phyloP scores from a whole-genome alignment of 306 rosid genomes.

The Trifolium subterraneum region DNA sequence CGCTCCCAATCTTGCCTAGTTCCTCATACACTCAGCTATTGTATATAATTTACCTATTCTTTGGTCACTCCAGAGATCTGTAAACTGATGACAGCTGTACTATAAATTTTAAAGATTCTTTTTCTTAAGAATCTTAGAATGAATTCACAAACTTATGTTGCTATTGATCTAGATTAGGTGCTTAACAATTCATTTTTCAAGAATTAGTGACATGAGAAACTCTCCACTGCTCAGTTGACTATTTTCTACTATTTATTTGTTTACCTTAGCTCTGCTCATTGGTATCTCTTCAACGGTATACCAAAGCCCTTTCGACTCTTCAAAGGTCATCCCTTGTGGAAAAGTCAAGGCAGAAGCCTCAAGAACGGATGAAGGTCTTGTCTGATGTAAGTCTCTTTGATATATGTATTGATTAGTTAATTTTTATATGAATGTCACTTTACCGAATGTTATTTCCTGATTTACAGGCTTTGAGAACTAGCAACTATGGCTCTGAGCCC shows the following conservation, averaged over 20 bases:
- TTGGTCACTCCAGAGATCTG: too few relatives aligned
- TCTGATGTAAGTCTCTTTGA: slow-evolving; percentile 57
- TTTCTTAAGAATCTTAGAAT: not conserved
- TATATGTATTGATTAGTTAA: not conserved
- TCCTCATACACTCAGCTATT: not conserved
- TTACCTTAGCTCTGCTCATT: slow-evolving; percentile 67
- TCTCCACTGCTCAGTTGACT: not conserved
- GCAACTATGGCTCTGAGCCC: slow-evolving; percentile 74
- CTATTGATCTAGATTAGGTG: not conserved
- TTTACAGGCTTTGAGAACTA: slow-evolving; percentile 71
- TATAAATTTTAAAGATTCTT: not conserved
- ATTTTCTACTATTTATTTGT: not conserved
- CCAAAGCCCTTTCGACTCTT: slow-evolving; percentile 77
- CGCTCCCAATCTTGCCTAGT: not conserved
- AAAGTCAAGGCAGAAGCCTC: slow-evolving; percentile 94
- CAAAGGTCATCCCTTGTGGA: slow-evolving; percentile 89
- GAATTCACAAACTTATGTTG: not conserved
- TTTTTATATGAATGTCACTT: not conserved
- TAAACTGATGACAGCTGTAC: not conserved
- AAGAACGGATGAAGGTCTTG: slow-evolving; percentile 79
- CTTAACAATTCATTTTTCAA: not conserved
- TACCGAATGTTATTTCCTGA: not conserved
- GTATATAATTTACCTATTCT: too few relatives aligned
- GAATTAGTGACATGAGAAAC: not conserved
- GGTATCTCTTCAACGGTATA: slow-evolving; percentile 88